Percentiles rank a stretch among this genome's conserved stretches.
These are phyloP conservation scores for Calonectria crousiana DNA, from an alignment of 2,329 filamentous ascomycete species.

Conservation along the genomic window DNA sequence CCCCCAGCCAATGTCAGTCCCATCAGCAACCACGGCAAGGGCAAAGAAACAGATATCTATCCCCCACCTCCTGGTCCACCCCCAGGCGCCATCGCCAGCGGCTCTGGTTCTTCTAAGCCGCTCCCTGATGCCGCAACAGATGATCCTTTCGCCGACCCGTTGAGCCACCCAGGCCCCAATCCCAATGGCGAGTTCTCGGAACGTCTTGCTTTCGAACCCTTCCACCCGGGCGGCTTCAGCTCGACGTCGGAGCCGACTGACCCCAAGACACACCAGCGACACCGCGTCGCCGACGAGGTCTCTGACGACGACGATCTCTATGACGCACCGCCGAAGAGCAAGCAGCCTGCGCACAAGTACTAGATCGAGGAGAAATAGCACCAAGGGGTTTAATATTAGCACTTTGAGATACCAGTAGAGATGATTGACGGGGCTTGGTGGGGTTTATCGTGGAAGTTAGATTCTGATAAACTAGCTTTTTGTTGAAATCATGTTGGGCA, in stretches of 20 bases:
- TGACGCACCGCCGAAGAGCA: slow-evolving; percentile 52
- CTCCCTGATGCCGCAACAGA: slow-evolving; percentile 36
- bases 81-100: slow-evolving; percentile 37
- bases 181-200: slow-evolving; percentile 34
- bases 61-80: slow-evolving; percentile 41
- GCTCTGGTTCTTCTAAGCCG: slow-evolving; percentile 38
- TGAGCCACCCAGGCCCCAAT: slow-evolving; percentile 28
- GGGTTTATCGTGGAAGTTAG: neutral
- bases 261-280: slow-evolving; percentile 31
- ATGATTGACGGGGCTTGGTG: neutral
- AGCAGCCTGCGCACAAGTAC: slow-evolving; percentile 53
- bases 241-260: slow-evolving; percentile 30
- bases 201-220: slow-evolving; percentile 51
- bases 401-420: neutral
- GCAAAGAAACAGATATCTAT: slow-evolving; percentile 50
- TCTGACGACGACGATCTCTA: slow-evolving; percentile 56
- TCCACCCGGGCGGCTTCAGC: slow-evolving; percentile 54
- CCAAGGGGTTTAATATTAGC: neutral
- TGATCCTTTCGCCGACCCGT: slow-evolving; percentile 51
- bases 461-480: neutral
- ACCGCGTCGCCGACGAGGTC: slow-evolving; percentile 40
- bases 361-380: slow-evolving; percentile 25
- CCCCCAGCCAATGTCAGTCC: slow-evolving; percentile 24
- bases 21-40: slow-evolving; percentile 47
- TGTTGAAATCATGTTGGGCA: neutral